Base-by-base conservation (phyloP, 2,329 filamentous ascomycete genomes). In the Aspergillus awamori region DNA sequence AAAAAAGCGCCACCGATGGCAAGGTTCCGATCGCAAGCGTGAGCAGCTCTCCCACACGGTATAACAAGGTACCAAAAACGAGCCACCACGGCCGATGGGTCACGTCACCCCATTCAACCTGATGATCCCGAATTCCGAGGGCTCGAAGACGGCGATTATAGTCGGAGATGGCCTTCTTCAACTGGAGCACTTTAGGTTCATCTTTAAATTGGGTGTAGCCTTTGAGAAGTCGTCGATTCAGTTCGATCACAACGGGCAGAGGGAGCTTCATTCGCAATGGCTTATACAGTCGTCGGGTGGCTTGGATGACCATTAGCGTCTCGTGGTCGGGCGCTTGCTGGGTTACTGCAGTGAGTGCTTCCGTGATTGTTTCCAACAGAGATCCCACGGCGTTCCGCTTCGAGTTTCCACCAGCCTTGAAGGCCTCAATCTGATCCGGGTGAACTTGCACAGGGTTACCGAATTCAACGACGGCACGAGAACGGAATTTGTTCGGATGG, bases 401-500 rank as follows among this genome's bases (percentile, higher is more conserved):
- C 92, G 39, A 56, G 10, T 56, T 87, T 73, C 96, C 87, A 59
- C 92, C 92, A 65, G 84, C 87, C 76, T 89, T 90, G 79, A 97
- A 98, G 77, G 92, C 88, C 64, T 93, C 85, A 5, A 97, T 92
- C 36, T 97, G 80, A 70, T 96, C 90, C 20, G 82, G 81, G 0
- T 93, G 90, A 8, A 98, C 88, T 67, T 96, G 91, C 64, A 98
- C 89, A 0, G 95, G 93, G 26, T 87, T 89, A 8, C 95, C 95
- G 70, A 98, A 99, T 74, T 99, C 95, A 62, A 98, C 89, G 4
- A 99, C 94, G 38, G 94, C 95, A 74, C 95, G 87, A 65, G 94
- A 98, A 49, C 94, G 90, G 79, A 99, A 99, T 77, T 98, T 99
- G 83, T 99, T 94, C 0, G 94, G 91, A 77, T 98, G 94, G 80